Base-by-base conservation (phyloP, 345 rosid genomes). In the Gossypium rotundifolium region DNA sequence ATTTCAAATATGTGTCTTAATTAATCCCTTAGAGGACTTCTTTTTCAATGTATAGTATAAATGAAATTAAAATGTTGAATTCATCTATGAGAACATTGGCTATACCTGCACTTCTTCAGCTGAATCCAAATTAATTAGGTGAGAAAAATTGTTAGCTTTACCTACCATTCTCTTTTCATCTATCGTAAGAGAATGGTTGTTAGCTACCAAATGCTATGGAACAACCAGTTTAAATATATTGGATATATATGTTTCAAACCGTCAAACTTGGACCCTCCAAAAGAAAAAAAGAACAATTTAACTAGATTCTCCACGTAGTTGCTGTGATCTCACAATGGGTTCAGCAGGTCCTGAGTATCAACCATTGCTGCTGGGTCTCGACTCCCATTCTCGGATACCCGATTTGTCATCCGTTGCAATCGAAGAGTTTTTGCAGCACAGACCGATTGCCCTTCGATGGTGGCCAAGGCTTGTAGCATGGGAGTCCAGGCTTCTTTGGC, bases 401-500 rank as follows among this genome's bases (percentile, higher is more conserved):
- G 87, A 87, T 63, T 71, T 87, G 63, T 84, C 93, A 1, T 89
- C 98, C 0, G 82, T 27, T 44, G 85, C 81, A 10, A 75, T 94
- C 4, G 98, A 92, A 51, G 97, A 94, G 78, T 85, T 90, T 33
- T 76, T 92, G 42, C 81, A 81, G 18, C 83, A 79, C 0, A 38
- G 77, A 20, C 83, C 85, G 0, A 77, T 87, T 54, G 76, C 89
- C 0, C 16, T 73, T 44, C 78, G 93, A 27, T 89, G 94, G 97
- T 94, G 98, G 97, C 80, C 89, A 0, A 79, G 87, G 57, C 86
- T 94, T 0, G 73, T 85, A 10, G 83, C 80, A 0, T 92, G 97
- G 98, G 97, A 94, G 79, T 92, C 98, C 9, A 83, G 90, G 84
- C 80, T 85, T 4, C 90, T 94, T 7, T 92, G 98, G 98, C 74